Evolutionary conservation across 495 filamentous ascomycete species (phyloP), one percentile per base, ranked within the genome.

Genomic region (Daldinia decipiens): DNA sequence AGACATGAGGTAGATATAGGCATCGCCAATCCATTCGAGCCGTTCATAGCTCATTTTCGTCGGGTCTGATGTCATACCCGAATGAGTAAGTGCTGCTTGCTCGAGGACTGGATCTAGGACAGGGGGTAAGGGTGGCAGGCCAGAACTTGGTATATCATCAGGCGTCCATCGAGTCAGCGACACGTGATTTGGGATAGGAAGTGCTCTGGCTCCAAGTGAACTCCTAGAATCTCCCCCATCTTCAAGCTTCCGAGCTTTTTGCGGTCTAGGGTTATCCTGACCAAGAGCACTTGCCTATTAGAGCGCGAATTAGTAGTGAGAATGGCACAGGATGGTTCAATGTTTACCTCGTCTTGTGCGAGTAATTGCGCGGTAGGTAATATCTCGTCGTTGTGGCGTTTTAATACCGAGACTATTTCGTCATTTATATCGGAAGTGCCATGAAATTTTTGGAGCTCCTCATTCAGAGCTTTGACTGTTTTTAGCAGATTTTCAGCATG

Each of bases 11-110:
- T 93, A 88, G 32, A 93, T 79, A 66, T 92, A 93, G 4, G 89
- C 87, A 75, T 94, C 92, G 3, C 92, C 92, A 34, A 94, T 81
- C 75, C 92, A 89, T 78, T 94, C 92, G 29, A 93, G 84, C 11
- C 87, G 82, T 67, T 93, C 91, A 74, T 93, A 93, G 62, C 78
- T 80, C 43, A 81, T 79, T 32, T 82, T 80, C 13, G 75, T 74
- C 26, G 74, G 77, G 8, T 51, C 60, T 21, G 71, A 51, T 15
- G 68, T 65, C 59, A 81, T 77, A 7, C 86, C 88, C 0, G 82
- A 79, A 73, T 94, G 92, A 6, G 87, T 92, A 74, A 94, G 90
- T n/a, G 88, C 86, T 29, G 87, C 84, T 11, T 79, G 83, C 65
- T 87, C 83, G 15, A 94, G 82, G 15, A 74, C 72, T 0, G 82